Percentiles rank a stretch among this genome's conserved stretches.
Conservation (phyloP, 2,329 filamentous ascomycete species). For the Apiospora pterosperma region DNA sequence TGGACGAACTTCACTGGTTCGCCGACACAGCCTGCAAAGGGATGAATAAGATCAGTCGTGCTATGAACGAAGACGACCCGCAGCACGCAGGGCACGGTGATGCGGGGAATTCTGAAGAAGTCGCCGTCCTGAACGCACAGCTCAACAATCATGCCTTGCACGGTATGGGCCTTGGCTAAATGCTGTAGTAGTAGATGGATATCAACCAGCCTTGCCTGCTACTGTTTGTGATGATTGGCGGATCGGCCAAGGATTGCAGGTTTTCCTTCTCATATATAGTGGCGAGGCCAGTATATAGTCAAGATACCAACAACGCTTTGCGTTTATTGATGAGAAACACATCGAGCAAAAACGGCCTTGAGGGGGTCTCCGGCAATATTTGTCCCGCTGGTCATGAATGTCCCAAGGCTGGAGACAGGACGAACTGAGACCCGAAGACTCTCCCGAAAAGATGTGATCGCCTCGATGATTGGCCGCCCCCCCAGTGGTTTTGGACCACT, state of each 20-base stretch:
- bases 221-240: neutral
- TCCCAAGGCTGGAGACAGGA: neutral
- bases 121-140: neutral
- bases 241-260: neutral
- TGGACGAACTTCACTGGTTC: constrained; percentile 41
- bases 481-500: neutral
- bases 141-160: neutral
- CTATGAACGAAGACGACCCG: constrained; percentile 8
- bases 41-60: constrained; percentile 38
- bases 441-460: neutral
- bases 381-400: neutral
- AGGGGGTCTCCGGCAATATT: neutral
- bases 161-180: neutral
- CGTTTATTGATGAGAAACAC: neutral
- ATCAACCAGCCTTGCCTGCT: neutral
- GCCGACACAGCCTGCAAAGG: constrained; percentile 40
- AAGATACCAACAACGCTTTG: neutral
- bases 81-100: neutral
- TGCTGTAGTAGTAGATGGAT: neutral
- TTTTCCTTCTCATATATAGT: neutral
- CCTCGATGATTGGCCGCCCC: neutral
- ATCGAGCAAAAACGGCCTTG: neutral
- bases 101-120: neutral
- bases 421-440: neutral
- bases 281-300: neutral